A percentile compares a stretch with the other conserved stretches of the same genome.
phyloP scores from a whole-genome alignment of 2,329 filamentous ascomycete genomes.

The Ophiostoma tasmaniense region DNA sequence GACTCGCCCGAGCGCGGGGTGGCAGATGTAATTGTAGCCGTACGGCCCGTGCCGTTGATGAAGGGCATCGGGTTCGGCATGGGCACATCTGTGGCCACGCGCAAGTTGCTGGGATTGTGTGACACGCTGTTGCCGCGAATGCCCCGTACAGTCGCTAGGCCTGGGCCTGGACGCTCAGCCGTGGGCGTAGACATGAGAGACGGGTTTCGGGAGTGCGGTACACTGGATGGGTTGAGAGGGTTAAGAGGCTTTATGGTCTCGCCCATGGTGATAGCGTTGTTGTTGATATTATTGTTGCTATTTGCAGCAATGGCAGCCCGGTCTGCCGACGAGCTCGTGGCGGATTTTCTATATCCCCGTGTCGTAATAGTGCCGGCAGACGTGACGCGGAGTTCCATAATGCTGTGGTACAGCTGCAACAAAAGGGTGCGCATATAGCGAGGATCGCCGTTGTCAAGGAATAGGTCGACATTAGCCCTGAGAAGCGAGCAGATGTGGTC shows the following conservation, averaged over 20 bases:
- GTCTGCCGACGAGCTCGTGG: slow-evolving; percentile 5
- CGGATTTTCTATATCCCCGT: slow-evolving; percentile 23
- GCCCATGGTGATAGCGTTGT: slow-evolving; percentile 21
- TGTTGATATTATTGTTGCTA: background rate
- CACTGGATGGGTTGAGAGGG: slow-evolving; percentile 35
- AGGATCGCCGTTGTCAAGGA: slow-evolving; percentile 57
- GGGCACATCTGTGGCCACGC: slow-evolving; percentile 49
- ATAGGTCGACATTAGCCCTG: slow-evolving; percentile 52
- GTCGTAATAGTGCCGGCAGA: slow-evolving; percentile 24
- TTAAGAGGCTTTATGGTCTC: slow-evolving; percentile 33
- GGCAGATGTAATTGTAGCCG: slow-evolving; percentile 45
- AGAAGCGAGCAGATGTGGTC: slow-evolving; percentile 56
- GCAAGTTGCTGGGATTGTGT: slow-evolving; percentile 45
- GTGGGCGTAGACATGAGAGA: slow-evolving; percentile 38
- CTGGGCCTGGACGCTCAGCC: slow-evolving; percentile 37
- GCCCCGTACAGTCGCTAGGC: slow-evolving; percentile 31
- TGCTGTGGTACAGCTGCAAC: slow-evolving; percentile 57
- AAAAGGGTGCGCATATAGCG: slow-evolving; percentile 58
- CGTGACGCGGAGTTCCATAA: slow-evolving; percentile 56
- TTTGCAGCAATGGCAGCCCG: background rate
- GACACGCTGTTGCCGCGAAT: slow-evolving; percentile 30
- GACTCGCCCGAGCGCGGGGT: slow-evolving; percentile 79
- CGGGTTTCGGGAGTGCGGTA: slow-evolving; percentile 27
- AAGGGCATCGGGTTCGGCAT: slow-evolving; percentile 32
- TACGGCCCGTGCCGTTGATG: slow-evolving; percentile 42